A percentile compares a stretch with the other conserved stretches of the same genome.
phyloP scores from a whole-genome alignment of 352 stramenopile genomes.

The Globisporangium abappressorium region DNA sequence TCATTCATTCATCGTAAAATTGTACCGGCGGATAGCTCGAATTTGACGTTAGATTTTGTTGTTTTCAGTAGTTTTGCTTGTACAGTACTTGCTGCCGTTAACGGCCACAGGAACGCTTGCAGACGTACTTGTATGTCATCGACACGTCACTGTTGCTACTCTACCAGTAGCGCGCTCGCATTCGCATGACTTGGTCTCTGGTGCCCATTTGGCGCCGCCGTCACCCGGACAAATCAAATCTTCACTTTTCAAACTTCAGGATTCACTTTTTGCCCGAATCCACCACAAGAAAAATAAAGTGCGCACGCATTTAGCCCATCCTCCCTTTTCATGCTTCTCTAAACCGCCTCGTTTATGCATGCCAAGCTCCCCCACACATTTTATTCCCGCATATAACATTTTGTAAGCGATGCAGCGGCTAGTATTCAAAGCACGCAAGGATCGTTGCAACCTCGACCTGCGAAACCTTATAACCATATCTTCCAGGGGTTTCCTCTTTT shows the following conservation, averaged over 20 bases:
- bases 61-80: no score
- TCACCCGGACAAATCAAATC: no score
- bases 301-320: conserved; percentile 8
- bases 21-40: background rate
- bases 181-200: no score
- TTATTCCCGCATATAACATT: background rate
- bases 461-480: background rate
- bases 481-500: conserved; percentile 3
- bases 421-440: background rate
- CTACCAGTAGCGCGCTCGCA: no score
- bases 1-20: background rate
- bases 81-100: no score
- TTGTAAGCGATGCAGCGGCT: background rate
- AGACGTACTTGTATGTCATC: no score
- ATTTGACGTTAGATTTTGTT: background rate
- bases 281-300: conserved; percentile 16
- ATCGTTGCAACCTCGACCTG: background rate
- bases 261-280: background rate
- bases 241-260: conserved; percentile 4
- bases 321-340: background rate
- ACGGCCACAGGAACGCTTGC: no score
- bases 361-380: background rate
- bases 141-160: no score
- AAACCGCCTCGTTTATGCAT: background rate
- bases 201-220: no score